Evolutionary conservation across 345 rosid species (phyloP).

Genomic region (Melastoma malabathricum): DNA sequence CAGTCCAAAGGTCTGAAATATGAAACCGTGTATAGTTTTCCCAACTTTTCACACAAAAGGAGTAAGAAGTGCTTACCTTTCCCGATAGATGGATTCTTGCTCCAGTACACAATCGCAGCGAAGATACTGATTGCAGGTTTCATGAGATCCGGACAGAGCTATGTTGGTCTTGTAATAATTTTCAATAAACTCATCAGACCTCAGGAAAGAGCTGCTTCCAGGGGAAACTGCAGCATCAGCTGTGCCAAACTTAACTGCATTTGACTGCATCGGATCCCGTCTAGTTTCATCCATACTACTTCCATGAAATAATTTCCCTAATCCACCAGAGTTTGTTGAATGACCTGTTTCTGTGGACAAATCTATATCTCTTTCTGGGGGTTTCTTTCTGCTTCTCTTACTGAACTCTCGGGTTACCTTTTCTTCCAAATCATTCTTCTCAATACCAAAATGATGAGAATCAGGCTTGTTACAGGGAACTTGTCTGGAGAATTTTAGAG

Average conservation of each 20-base stretch:
- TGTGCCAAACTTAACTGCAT: slow-evolving; percentile 2
- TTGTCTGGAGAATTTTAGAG: slow-evolving; percentile 15
- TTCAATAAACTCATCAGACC: slow-evolving; percentile 41
- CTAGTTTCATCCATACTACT: slow-evolving; percentile 12
- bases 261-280: slow-evolving; percentile 9
- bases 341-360: slow-evolving; percentile 25
- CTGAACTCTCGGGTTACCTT: too few species aligned
- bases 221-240: slow-evolving; percentile 12
- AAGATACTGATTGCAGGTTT: slow-evolving; percentile 43
- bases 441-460: slow-evolving; percentile 21
- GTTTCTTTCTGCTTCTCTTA: slow-evolving; percentile 36
- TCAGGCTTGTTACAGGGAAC: slow-evolving; percentile 14
- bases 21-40: too few species aligned
- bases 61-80: slow-evolving; percentile 28
- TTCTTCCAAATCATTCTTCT: slow-evolving; percentile 12
- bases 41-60: too few species aligned
- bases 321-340: slow-evolving; percentile 16
- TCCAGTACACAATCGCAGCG: slow-evolving; percentile 57
- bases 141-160: slow-evolving; percentile 45
- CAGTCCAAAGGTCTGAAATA: too few species aligned
- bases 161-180: slow-evolving; percentile 38
- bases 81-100: slow-evolving; percentile 39
- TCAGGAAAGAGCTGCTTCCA: slow-evolving; percentile 17
- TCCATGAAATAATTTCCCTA: slow-evolving; percentile 3
- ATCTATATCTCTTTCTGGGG: slow-evolving; percentile 41